Evolutionary conservation across 169 alveolate species (phyloP).

Genomic region (Sarcocystis neurona): DNA sequence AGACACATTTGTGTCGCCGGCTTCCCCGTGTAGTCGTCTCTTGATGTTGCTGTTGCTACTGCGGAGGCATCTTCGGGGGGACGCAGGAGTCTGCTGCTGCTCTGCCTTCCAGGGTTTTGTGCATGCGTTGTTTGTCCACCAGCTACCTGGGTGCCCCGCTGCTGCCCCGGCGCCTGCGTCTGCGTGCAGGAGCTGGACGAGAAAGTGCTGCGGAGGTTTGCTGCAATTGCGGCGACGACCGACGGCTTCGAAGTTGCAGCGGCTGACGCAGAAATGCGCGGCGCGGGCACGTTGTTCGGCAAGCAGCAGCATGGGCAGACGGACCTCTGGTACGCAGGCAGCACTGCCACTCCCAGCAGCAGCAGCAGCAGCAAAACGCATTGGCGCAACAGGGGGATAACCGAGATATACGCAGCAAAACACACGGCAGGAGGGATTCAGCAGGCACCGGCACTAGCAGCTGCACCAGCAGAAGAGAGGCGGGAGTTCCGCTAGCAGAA

Average conservation of each 20-base stretch:
- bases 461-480: background rate
- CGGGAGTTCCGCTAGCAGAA: background rate
- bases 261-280: conserved; percentile 33
- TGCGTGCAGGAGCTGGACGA: conserved; percentile 46
- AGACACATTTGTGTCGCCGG: too few relatives aligned
- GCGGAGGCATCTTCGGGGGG: too few relatives aligned
- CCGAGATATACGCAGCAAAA: too few relatives aligned
- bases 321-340: conserved; percentile 26
- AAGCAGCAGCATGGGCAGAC: conserved; percentile 37
- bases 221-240: conserved; percentile 18
- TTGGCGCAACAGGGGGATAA: background rate
- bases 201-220: conserved; percentile 33
- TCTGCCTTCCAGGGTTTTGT: too few relatives aligned
- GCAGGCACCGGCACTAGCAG: too few relatives aligned
- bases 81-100: too few relatives aligned
- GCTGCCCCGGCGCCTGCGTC: too few relatives aligned
- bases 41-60: too few relatives aligned
- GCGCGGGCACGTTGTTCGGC: conserved; percentile 53
- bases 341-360: background rate
- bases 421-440: too few relatives aligned
- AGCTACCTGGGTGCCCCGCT: too few relatives aligned
- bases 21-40: too few relatives aligned
- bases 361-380: background rate
- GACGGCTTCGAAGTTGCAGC: conserved; percentile 39
- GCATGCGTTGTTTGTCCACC: background rate